Evolutionary conservation across 2,329 filamentous ascomycete genomes (phyloP), one percentile per base, ranked within the genome.

Genomic region (Fonsecaea monophora): DNA sequence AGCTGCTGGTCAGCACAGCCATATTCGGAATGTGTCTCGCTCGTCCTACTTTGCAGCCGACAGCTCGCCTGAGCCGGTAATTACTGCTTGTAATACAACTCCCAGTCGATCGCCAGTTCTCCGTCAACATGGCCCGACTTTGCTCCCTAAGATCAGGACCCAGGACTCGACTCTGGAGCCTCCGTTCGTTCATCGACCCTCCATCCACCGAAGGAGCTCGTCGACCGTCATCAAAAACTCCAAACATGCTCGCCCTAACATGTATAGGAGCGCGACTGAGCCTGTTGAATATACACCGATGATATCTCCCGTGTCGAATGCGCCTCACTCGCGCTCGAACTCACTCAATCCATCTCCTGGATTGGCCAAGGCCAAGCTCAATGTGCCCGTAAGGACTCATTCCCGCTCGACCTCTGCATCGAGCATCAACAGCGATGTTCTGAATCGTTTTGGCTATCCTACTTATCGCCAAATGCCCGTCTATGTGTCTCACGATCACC

Each of bases 131-230:
- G 82, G 81, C 21, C 92, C 92, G 60, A 83, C 92, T 57, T 83
- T 96, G 67, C 84, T 96, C 37, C 92, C 92, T 75, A 95, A 93
- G 84, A 94, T 96, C 81, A 87, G 92, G 68, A 87, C 87, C 48
- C 92, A 95, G 80, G 92, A 96, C 80, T 90, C 94, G 38, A 62
- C 63, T 25, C 30, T 50, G 13, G 68, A 70, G 56, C 50, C 66
- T 54, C 61, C 25, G 13, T 38, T 42, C 8, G 61, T 53, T 54
- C 59, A 62, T 60, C 65, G 62, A 13, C 60, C 68, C 42, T 57
- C 65, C 9, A 53, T 53, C 37, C 66, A 70, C 35, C 64, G 66
- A 60, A 40, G 68, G 54, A 64, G 62, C 12, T 60, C 63, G 38
- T 82, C 82, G 48, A 82, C 83, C 60, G 76, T 79, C 62, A 76